phyloP scores from a whole-genome alignment of 768 basidiomycete species.

The Kwoniella newhampshirensis region DNA sequence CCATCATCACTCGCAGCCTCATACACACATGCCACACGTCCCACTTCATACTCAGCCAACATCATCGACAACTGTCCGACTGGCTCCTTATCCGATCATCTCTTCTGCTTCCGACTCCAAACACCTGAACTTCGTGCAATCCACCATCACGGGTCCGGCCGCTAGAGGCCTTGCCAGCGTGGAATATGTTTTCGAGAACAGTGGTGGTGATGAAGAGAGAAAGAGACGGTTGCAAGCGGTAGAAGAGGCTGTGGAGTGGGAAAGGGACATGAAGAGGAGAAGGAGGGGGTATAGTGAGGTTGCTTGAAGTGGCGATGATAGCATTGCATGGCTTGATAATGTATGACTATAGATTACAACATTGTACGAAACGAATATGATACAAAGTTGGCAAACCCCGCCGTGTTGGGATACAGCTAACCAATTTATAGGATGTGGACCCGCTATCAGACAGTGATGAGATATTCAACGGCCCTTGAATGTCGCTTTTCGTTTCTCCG shows the following conservation, averaged over 20 bases:
- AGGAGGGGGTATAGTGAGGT: slow-evolving; percentile 8
- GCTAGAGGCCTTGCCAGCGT: slow-evolving; percentile 38
- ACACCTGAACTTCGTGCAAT: slow-evolving; percentile 11
- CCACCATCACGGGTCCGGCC: slow-evolving; percentile 11
- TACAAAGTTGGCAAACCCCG: too few species aligned
- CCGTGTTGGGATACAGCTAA: too few species aligned
- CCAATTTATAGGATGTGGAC: too few species aligned
- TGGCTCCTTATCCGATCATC: slow-evolving; percentile 19
- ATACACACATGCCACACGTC: slow-evolving; percentile 51
- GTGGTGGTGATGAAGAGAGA: slow-evolving; percentile 4
- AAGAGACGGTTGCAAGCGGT: slow-evolving; percentile 16
- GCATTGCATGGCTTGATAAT: too few species aligned
- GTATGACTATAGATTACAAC: too few species aligned
- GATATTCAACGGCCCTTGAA: slow-evolving; percentile 81
- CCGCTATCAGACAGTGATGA: too few species aligned
- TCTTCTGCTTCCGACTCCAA: slow-evolving; percentile 6
- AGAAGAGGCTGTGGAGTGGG: slow-evolving; percentile 42
- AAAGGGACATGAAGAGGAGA: slow-evolving; percentile 15
- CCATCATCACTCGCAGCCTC: slow-evolving; percentile 30
- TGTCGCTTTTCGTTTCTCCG: slow-evolving; percentile 72
- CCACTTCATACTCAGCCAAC: slow-evolving; percentile 42
- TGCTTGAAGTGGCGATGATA: too few species aligned
- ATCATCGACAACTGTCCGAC: neutral
- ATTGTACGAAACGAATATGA: too few species aligned
- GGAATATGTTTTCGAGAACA: slow-evolving; percentile 43